Evolutionary conservation across 345 rosid species (phyloP).

Genomic region (Brassica rapa): DNA sequence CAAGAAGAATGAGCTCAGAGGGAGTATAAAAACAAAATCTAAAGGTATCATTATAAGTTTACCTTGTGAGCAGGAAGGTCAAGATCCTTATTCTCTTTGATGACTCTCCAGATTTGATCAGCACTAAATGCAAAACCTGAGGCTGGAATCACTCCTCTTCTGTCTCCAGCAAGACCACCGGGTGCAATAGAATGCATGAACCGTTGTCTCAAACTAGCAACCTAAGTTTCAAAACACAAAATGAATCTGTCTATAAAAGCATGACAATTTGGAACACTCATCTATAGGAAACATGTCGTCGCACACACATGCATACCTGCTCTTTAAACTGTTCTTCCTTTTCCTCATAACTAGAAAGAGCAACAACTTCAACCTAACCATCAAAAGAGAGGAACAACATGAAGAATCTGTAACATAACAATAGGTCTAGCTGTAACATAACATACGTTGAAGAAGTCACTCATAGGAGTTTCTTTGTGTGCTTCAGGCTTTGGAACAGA

Average conservation of each 20-base stretch:
- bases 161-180: slow-evolving; percentile 98
- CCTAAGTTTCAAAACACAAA: slow-evolving; percentile 50
- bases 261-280: not conserved
- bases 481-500: slow-evolving; percentile 90
- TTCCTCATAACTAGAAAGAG: slow-evolving; percentile 94
- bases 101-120: slow-evolving; percentile 89
- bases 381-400: slow-evolving; percentile 20
- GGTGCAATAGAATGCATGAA: slow-evolving; percentile 92
- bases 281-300: too few species aligned
- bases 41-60: slow-evolving; percentile 16
- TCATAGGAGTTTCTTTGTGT: slow-evolving; percentile 78
- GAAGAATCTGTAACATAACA: not conserved
- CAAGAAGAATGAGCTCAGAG: slow-evolving; percentile 29
- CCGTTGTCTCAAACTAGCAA: slow-evolving; percentile 75
- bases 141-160: slow-evolving; percentile 94
- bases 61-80: slow-evolving; percentile 99
- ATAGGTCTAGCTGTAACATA: slow-evolving; percentile 14
- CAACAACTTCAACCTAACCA: slow-evolving; percentile 90
- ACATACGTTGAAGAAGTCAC: slow-evolving; percentile 89
- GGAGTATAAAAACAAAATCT: not conserved
- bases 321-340: slow-evolving; percentile 92
- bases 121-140: slow-evolving; percentile 94
- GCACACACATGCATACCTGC: slow-evolving; percentile 62
- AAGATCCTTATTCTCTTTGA: slow-evolving; percentile 94
- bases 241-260: not conserved